These are phyloP conservation scores for Penicillium sp. DNA, from an alignment of 2,329 filamentous ascomycete genomes.

Conservation along the genomic window DNA sequence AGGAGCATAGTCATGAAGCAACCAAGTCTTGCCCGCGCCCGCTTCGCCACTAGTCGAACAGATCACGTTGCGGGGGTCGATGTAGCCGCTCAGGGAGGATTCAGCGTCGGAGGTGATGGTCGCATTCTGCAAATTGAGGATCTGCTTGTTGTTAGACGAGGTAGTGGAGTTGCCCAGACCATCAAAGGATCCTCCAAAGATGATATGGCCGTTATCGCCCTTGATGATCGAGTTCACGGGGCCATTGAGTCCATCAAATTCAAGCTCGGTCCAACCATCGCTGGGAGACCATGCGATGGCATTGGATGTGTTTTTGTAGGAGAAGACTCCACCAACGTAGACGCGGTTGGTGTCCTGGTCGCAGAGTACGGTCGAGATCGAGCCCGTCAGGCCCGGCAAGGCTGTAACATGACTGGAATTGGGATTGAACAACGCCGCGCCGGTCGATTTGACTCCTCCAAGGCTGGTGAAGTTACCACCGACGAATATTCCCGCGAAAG, in stretches of 20 bases:
- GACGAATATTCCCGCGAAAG: slow-evolving; percentile 75
- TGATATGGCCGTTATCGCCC: slow-evolving; percentile 78
- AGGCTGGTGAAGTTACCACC: slow-evolving; percentile 96
- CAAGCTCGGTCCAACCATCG: slow-evolving; percentile 76
- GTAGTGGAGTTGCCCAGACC: slow-evolving; percentile 81
- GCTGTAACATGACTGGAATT: slow-evolving; percentile 72
- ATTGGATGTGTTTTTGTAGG: slow-evolving; percentile 80
- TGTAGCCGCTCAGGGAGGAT: slow-evolving; percentile 70
- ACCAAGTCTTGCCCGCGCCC: slow-evolving; percentile 79
- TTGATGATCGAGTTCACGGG: slow-evolving; percentile 85
- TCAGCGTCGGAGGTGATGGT: slow-evolving; percentile 69
- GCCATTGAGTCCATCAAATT: slow-evolving; percentile 94
- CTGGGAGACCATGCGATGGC: slow-evolving; percentile 79
- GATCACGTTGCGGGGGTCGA: slow-evolving; percentile 78
- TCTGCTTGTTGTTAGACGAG: slow-evolving; percentile 67
- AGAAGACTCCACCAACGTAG: slow-evolving; percentile 89
- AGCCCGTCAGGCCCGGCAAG: slow-evolving; percentile 80
- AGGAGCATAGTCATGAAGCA: slow-evolving; percentile 73
- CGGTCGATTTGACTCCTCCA: slow-evolving; percentile 74
- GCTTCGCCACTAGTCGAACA: slow-evolving; percentile 75
- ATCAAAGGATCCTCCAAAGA: slow-evolving; percentile 91
- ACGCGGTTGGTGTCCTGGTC: slow-evolving; percentile 78
- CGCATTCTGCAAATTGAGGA: slow-evolving; percentile 83
- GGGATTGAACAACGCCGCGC: slow-evolving; percentile 81
- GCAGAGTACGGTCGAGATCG: slow-evolving; percentile 82